phyloP scores from a whole-genome alignment of 148 eudicot genomes.

The Nepenthes gracilis region DNA sequence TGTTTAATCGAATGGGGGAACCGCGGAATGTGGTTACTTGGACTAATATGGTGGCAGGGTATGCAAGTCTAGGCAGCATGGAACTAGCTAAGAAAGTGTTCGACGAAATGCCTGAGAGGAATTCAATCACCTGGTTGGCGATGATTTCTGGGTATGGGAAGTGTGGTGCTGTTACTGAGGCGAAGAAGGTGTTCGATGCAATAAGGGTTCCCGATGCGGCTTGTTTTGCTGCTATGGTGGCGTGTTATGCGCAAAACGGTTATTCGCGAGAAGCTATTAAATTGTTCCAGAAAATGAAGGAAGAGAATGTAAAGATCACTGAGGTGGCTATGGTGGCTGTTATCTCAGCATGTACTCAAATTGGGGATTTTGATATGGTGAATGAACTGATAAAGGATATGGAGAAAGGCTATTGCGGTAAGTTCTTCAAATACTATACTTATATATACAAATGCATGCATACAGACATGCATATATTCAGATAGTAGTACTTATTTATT shows the following conservation, averaged over 20 bases:
- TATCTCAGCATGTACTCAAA: conserved; percentile 64
- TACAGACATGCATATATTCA: too few species aligned
- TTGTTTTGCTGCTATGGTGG: conserved; percentile 49
- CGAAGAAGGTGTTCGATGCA: conserved; percentile 28
- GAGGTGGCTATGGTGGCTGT: conserved; percentile 45
- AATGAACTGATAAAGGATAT: conserved; percentile 27
- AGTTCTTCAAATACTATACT: conserved; percentile 18
- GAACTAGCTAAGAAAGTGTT: conserved; percentile 47
- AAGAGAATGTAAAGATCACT: conserved; percentile 50
- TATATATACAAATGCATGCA: too few species aligned
- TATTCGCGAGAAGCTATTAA: conserved; percentile 41
- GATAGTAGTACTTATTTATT: too few species aligned
- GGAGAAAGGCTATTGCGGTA: conserved; percentile 24
- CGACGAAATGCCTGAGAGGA: conserved; percentile 43
- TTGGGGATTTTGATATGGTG: conserved; percentile 50
- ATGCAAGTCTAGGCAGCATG: conserved; percentile 50
- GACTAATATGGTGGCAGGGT: conserved; percentile 64
- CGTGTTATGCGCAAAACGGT: conserved; percentile 57
- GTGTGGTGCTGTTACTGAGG: conserved; percentile 35
- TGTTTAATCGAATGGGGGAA: conserved; percentile 33
- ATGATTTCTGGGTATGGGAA: conserved; percentile 56
- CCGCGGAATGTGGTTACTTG: conserved; percentile 55
- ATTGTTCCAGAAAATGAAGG: conserved; percentile 30
- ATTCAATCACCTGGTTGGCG: conserved; percentile 56
- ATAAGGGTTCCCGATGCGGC: conserved; percentile 39